These are phyloP conservation scores for Boehmeria nivea DNA, from an alignment of 306 rosid genomes.

Conservation along the genomic window DNA sequence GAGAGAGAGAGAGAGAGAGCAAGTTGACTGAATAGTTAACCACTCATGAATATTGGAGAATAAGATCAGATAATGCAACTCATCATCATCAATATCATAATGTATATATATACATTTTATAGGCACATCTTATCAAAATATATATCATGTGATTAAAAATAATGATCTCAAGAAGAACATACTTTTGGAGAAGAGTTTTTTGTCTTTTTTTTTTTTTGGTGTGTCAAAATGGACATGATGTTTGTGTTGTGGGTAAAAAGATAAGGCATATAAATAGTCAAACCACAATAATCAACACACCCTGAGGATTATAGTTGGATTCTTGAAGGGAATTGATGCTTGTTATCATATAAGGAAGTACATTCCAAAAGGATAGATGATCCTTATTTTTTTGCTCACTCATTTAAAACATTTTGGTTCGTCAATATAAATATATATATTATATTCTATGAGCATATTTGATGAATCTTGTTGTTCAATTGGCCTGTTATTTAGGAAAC, in stretches of 20 bases:
- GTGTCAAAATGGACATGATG: background rate
- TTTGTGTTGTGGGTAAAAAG: conserved; percentile 1
- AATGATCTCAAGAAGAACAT: background rate
- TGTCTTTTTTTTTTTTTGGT: no score
- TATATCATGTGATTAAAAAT: background rate
- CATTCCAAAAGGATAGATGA: conserved; percentile 7
- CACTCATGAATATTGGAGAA: conserved; percentile 2
- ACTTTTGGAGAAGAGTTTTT: background rate
- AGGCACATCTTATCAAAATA: background rate
- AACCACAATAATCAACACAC: conserved; percentile 10
- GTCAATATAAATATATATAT: background rate
- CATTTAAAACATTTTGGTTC: background rate
- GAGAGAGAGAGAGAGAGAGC: background rate
- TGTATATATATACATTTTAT: background rate
- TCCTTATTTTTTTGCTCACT: background rate
- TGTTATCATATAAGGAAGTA: conserved; percentile 4
- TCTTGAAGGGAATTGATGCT: conserved; percentile 10
- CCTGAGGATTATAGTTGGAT: background rate
- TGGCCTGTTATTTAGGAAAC: background rate
- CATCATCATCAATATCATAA: background rate
- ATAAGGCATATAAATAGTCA: conserved; percentile 6
- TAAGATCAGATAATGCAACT: conserved; percentile 6
- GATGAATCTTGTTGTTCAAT: conserved; percentile 9
- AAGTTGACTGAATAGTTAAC: conserved; percentile 17
- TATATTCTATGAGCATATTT: background rate